Conservation (phyloP, 192 early-diverging fungal genomes). For the Coemansia sp. region DNA sequence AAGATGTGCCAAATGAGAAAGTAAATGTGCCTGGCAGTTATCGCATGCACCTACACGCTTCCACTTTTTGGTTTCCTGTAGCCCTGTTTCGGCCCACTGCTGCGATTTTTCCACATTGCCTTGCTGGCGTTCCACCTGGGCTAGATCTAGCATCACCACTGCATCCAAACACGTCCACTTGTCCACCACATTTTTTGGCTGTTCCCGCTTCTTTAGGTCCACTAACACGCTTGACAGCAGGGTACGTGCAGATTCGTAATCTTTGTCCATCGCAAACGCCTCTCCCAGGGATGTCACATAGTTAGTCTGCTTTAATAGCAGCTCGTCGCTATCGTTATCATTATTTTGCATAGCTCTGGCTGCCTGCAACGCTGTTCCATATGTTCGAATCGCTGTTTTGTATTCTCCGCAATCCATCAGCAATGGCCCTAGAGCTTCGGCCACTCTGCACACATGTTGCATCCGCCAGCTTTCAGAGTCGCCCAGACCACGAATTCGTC, state of each 20-base stretch:
- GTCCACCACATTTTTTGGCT: background rate
- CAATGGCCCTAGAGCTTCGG: conserved; percentile 30
- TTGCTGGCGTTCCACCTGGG: conserved; percentile 21
- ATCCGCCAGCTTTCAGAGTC: conserved; percentile 8
- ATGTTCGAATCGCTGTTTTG: conserved; percentile 8
- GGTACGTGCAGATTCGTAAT: conserved; percentile 17
- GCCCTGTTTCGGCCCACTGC: conserved; percentile 22
- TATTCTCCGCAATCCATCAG: background rate
- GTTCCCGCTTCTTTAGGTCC: conserved; percentile 20
- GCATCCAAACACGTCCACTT: conserved; percentile 50
- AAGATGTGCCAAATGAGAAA: conserved; percentile 21
- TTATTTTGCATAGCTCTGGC: background rate
- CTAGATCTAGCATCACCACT: conserved; percentile 46
- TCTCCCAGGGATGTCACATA: conserved; percentile 42
- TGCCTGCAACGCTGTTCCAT: conserved; percentile 31
- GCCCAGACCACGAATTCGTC: background rate
- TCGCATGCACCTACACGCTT: conserved; percentile 31
- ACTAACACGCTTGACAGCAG: conserved; percentile 27
- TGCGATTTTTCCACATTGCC: conserved; percentile 10
- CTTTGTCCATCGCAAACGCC: conserved; percentile 41
- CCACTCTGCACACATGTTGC: conserved; percentile 18
- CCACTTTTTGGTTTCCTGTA: background rate
- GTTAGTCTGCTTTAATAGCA: conserved; percentile 23
- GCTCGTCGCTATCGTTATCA: conserved; percentile 2
- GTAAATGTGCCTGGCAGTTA: conserved; percentile 34